These are phyloP conservation scores for Neurospora africana DNA, from an alignment of 495 filamentous ascomycete species.

Conservation along the genomic window DNA sequence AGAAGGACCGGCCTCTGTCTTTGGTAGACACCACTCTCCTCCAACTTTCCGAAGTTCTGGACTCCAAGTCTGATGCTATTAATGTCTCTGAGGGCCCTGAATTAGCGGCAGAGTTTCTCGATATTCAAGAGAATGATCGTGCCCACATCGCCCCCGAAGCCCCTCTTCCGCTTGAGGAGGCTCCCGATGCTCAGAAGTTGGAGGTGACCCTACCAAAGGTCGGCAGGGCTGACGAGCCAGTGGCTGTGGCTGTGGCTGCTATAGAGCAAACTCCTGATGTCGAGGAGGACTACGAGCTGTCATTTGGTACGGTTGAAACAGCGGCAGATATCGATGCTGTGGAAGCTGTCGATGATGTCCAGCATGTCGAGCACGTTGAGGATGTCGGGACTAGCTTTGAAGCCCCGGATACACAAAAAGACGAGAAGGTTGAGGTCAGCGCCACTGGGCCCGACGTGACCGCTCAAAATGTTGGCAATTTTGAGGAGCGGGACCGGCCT, in stretches of 20 bases:
- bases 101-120: neutral
- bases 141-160: neutral
- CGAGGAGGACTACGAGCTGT: neutral
- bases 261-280: neutral
- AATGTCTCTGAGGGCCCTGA: neutral
- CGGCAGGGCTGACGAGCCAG: neutral
- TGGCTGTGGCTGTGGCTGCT: neutral
- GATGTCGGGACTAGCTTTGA: neutral
- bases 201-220: neutral
- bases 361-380: neutral
- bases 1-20: neutral
- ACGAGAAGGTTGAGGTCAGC: neutral
- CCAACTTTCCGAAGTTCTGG: neutral
- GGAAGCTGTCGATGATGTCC: neutral
- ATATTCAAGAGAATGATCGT: neutral
- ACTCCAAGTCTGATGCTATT: neutral
- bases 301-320: neutral
- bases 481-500: neutral
- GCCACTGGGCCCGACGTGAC: neutral
- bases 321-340: neutral
- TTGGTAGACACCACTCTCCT: neutral
- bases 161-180: neutral
- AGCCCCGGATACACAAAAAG: neutral
- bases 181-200: neutral
- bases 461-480: neutral